These are phyloP conservation scores for Podospora conica DNA, from an alignment of 495 filamentous ascomycete species.

Conservation along the genomic window DNA sequence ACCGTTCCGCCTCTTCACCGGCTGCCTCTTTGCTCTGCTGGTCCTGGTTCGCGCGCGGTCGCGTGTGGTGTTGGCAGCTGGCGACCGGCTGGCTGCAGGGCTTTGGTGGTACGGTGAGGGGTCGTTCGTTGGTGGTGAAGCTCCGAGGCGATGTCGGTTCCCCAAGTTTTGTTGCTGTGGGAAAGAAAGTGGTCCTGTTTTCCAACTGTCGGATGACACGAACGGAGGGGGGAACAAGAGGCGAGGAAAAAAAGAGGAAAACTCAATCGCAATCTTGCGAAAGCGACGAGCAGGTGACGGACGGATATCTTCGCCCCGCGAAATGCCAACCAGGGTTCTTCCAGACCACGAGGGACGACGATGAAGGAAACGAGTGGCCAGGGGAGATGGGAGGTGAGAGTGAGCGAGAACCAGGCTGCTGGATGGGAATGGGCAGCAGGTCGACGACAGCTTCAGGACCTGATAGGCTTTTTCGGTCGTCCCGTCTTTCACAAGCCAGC, in stretches of 20 bases:
- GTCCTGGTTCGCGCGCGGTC: slow-evolving; percentile 1
- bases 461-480: not conserved
- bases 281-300: not conserved
- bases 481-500: not conserved
- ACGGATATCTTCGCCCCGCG: not conserved
- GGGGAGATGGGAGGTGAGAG: not conserved
- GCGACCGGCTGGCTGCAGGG: slow-evolving; percentile 14
- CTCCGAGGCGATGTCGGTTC: not conserved
- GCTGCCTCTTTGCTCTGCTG: slow-evolving; percentile 19
- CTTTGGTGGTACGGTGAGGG: slow-evolving; percentile 14
- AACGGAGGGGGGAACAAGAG: no score
- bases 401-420: no score
- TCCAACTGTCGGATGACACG: not conserved
- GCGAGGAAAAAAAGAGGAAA: not conserved
- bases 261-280: not conserved
- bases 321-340: not conserved
- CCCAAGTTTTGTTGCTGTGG: not conserved
- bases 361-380: no score
- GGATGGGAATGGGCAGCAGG: not conserved
- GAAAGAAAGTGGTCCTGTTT: no score
- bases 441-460: not conserved
- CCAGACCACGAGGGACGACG: no score
- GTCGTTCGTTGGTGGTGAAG: not conserved
- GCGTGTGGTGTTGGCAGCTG: slow-evolving; percentile 19
- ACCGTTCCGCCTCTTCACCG: slow-evolving; percentile 6